Evolutionary conservation across 768 basidiomycete species (phyloP).

Genomic region (Mycena leptocephala): DNA sequence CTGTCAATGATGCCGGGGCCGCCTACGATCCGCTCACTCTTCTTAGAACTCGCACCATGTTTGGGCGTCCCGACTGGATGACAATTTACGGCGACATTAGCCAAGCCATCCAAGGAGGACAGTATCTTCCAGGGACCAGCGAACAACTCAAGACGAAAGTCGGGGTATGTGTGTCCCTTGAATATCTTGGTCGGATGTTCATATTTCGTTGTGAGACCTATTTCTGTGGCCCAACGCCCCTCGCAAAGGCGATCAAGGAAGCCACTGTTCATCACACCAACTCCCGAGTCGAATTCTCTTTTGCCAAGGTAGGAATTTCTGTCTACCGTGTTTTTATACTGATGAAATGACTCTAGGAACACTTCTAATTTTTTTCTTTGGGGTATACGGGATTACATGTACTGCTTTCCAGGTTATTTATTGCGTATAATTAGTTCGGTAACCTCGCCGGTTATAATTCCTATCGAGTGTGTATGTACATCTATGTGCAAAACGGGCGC

Average conservation of each 20-base stretch:
- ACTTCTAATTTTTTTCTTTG: constrained; percentile 30
- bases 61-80: constrained; percentile 93
- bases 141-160: constrained; percentile 88
- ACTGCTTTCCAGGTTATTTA: background rate
- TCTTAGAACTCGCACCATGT: constrained; percentile 92
- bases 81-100: constrained; percentile 83
- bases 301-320: constrained; percentile 75
- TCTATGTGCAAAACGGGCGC: no score
- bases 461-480: no score
- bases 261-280: constrained; percentile 74
- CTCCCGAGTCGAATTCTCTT: constrained; percentile 78
- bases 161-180: constrained; percentile 67
- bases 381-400: background rate
- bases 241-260: constrained; percentile 85
- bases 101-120: constrained; percentile 85
- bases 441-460: no score
- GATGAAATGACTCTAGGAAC: constrained; percentile 23
- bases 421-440: background rate
- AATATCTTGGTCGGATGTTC: background rate
- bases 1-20: constrained; percentile 88
- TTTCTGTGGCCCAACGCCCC: constrained; percentile 89
- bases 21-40: constrained; percentile 93
- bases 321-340: background rate
- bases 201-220: constrained; percentile 71
- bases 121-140: constrained; percentile 86